Evolutionary conservation across 495 filamentous ascomycete genomes (phyloP).

Genomic region (Apodospora peruviana): DNA sequence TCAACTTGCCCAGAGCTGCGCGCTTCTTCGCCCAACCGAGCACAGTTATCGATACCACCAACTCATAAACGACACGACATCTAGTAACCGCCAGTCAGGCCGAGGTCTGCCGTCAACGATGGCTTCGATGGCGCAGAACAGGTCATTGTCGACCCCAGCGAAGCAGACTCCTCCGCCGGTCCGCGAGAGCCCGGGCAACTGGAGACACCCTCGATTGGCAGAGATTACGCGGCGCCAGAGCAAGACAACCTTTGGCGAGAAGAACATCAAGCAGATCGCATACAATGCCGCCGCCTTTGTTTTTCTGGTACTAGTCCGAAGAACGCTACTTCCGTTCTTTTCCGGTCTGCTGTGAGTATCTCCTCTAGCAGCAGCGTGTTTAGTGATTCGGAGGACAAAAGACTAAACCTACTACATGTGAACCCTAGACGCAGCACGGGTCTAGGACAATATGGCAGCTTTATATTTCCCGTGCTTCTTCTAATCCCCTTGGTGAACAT

Average conservation of each 20-base stretch:
- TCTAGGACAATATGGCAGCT: conserved; percentile 25
- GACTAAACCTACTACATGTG: neutral
- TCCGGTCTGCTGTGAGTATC: conserved; percentile 18
- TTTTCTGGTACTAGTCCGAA: conserved; percentile 29
- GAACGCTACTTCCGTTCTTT: conserved; percentile 18
- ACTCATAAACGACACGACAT: too few relatives aligned
- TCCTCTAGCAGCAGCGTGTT: too few relatives aligned
- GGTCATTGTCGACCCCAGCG: conserved; percentile 33
- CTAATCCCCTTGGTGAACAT: conserved; percentile 57
- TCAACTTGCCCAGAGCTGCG: too few relatives aligned
- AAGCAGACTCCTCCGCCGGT: conserved; percentile 31
- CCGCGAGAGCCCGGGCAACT: conserved; percentile 62
- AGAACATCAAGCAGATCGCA: conserved; percentile 57
- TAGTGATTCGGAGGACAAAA: too few relatives aligned
- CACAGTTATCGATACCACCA: too few relatives aligned
- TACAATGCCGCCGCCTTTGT: conserved; percentile 58
- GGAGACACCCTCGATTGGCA: conserved; percentile 76
- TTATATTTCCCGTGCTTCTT: conserved; percentile 38
- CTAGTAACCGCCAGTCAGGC: too few relatives aligned
- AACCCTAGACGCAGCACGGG: conserved; percentile 7
- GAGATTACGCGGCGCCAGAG: conserved; percentile 73
- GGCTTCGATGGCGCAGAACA: conserved; percentile 11
- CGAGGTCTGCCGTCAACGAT: conserved; percentile 15
- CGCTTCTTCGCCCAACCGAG: neutral
- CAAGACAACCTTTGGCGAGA: conserved; percentile 65